phyloP scores from a whole-genome alignment of 495 filamentous ascomycete genomes.

The Penicillium salamii region DNA sequence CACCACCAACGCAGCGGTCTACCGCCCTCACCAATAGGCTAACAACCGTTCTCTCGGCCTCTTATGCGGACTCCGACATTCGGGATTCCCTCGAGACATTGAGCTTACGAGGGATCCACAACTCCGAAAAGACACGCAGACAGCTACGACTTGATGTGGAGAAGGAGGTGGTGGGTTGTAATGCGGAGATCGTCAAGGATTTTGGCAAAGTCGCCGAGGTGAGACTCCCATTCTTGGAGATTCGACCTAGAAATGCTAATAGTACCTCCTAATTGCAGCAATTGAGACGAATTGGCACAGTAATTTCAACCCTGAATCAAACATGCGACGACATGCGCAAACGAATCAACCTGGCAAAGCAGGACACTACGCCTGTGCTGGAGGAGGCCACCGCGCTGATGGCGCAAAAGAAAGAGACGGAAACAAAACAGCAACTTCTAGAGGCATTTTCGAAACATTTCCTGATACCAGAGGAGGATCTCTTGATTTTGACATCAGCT shows the following conservation, averaged over 20 bases:
- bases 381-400: constrained; percentile 76
- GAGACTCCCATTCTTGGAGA: constrained; percentile 12
- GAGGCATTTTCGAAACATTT: constrained; percentile 82
- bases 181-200: constrained; percentile 85
- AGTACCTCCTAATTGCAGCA: constrained; percentile 51
- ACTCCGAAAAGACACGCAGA: constrained; percentile 76
- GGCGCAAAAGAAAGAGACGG: constrained; percentile 69
- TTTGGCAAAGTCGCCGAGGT: constrained; percentile 93
- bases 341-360: constrained; percentile 70
- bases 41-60: constrained; percentile 81
- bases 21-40: constrained; percentile 73
- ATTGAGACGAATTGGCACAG: constrained; percentile 79
- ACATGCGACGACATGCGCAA: constrained; percentile 78
- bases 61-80: constrained; percentile 90
- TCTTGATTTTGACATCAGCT: constrained; percentile 65
- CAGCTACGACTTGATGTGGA: constrained; percentile 81
- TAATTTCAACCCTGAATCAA: constrained; percentile 72
- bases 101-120: constrained; percentile 67
- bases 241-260: constrained; percentile 8
- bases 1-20: constrained; percentile 38
- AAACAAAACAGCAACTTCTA: constrained; percentile 84
- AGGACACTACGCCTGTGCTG: constrained; percentile 72
- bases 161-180: constrained; percentile 89
- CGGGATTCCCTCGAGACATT: constrained; percentile 77
- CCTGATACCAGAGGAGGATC: constrained; percentile 75